Base-by-base conservation (phyloP, 768 basidiomycete species). In the Tricholoma saponaceum region DNA sequence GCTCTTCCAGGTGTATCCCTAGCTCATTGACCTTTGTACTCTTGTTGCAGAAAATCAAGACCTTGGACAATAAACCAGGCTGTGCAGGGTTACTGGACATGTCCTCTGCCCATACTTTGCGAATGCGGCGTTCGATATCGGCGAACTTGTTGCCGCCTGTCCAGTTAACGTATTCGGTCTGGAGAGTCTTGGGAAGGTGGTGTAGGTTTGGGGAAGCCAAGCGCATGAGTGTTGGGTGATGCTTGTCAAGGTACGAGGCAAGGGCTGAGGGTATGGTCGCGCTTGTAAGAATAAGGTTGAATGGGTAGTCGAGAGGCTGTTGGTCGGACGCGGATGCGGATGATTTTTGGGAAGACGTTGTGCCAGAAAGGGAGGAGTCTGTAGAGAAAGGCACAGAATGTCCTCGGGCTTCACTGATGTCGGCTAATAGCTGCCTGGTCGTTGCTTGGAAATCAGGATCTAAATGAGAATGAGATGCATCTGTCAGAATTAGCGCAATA, bases 211-310 rank as follows among this genome's bases (percentile, higher is more conserved):
- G 91, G 0, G 92, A 94, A 14, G 88, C 85, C 43, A 95, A 81
- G n/a, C 87, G 83, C n/a, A 78, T 74, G 52, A 90, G 72, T 1
- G 69, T 54, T 0, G 90, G 89, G 62, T 91, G 89, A 56, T 83
- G 70, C 0, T 69, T 70, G 59, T 82, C 78, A 26, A 92, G 78
- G 68, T 90, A 88, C 20, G 77, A 68, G 25, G 83, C 80, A 50
- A 92, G 84, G 2, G 89, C 81, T 32, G 83, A 80, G 6, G 95
- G 94, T 59, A 97, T 89, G 3, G 95, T 96, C 0, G 95, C 95
- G 46, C 89, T 89, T 14, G 89, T 86, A 25, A 97, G 79, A 54
- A 96, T 64, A 43, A 96, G 73, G 68, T 92, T 82, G 79, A 92
- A 92, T 4, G 92, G 91, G 68, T 89, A 87, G 35, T 80, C 69